Evolutionary conservation across 805 yeast species (phyloP), one percentile per base, ranked within the genome.

Genomic region (Candida maesae): DNA sequence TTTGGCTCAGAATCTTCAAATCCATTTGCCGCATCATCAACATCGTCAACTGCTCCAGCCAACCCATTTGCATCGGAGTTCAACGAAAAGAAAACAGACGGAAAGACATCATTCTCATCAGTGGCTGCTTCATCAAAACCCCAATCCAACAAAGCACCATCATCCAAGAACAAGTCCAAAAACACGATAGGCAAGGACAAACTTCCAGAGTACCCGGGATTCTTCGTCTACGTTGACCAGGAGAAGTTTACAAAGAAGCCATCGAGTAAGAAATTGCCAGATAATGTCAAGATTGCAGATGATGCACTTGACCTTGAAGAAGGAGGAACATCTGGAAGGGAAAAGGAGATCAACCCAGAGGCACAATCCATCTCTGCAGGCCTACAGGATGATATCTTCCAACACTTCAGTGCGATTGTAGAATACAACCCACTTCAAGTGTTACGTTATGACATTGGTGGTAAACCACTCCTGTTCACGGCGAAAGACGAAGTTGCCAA

Each of bases 361-460:
- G 61, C 71, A 1, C 76, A 73, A 42, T 70, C 70, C 32, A 61
- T 79, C 14, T 66, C 78, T 2, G 71, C 69, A 38, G 68, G 79
- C 64, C 63, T 84, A 39, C 54, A 55, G 35, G 84, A 85, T 46
- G 78, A 77, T 42, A 76, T 75, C 6, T 93, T 93, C 62, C 87
- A 85, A 56, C 75, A 79, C 45, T 93, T 93, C 60, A 75, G 86
- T 21, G 81, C 78, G 39, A 68, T 78, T 2, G 83, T 86, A 11
- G 82, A 83, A 11, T 84, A 83, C 55, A 93, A 93, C 56, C 90
- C 97, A 3, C 70, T 73, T 3, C 99, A 93, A 64, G 86, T 93
- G 2, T 67, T 93, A 26, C 74, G 99, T 42, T 90, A 91, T 61
- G 88, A 89, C 32, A 59, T 85, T 21, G 84, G 82, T 23, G 95